phyloP scores from a whole-genome alignment of 164 flowering plant species.

The Protea cynaroides region DNA sequence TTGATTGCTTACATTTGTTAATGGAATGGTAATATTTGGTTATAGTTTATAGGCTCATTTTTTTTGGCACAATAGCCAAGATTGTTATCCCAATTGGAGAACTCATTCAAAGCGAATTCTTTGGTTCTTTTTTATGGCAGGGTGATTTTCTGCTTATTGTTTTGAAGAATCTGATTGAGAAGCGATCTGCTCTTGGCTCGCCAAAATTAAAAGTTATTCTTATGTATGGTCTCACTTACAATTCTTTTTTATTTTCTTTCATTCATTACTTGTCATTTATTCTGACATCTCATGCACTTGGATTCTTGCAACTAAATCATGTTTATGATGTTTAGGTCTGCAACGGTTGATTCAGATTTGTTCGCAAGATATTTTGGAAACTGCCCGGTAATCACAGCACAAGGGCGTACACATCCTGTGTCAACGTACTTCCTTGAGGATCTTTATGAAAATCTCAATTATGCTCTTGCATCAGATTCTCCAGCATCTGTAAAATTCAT shows the following conservation, averaged over 20 bases:
- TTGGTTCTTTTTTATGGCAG: slow-evolving; percentile 33
- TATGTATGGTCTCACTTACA: slow-evolving; percentile 44
- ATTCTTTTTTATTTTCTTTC: not conserved
- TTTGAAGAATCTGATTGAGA: slow-evolving; percentile 72
- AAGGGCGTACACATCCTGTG: slow-evolving; percentile 88
- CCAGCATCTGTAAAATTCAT: slow-evolving; percentile 48
- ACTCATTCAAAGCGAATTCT: slow-evolving; percentile 3
- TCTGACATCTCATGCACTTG: not conserved
- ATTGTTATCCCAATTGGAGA: not conserved
- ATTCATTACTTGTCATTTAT: not conserved
- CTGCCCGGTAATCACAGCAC: slow-evolving; percentile 77
- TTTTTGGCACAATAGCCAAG: too few relatives aligned
- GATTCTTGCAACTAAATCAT: not conserved
- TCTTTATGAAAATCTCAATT: slow-evolving; percentile 60
- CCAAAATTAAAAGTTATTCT: slow-evolving; percentile 72
- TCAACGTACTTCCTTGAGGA: slow-evolving; percentile 80
- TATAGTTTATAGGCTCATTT: too few relatives aligned
- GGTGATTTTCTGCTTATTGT: slow-evolving; percentile 88
- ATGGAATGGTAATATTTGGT: too few relatives aligned
- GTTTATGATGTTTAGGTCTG: slow-evolving; percentile 56
- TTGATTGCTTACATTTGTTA: too few relatives aligned
- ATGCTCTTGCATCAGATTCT: slow-evolving; percentile 81
- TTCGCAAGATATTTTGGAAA: slow-evolving; percentile 77
- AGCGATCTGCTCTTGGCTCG: slow-evolving; percentile 37
- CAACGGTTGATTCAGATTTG: slow-evolving; percentile 76